These are phyloP conservation scores for Russula olivacea DNA, from an alignment of 768 basidiomycete genomes.

Conservation along the genomic window DNA sequence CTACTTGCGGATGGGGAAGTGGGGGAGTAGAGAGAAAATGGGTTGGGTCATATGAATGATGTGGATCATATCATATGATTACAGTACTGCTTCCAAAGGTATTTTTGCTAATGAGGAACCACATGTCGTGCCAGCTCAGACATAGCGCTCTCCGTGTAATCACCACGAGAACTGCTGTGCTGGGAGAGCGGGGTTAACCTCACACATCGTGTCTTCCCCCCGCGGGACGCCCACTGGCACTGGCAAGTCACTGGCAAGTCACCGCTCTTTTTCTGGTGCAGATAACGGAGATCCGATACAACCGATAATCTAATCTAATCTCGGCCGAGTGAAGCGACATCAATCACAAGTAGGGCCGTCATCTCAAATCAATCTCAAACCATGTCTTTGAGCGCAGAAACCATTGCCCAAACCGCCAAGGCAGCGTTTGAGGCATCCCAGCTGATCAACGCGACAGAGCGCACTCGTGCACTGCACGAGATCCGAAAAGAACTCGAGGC, in stretches of 20 bases:
- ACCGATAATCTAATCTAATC: constrained; percentile 5
- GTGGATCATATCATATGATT: constrained; percentile 19
- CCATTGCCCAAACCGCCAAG: constrained; percentile 75
- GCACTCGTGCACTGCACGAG: constrained; percentile 62
- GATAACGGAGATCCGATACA: neutral
- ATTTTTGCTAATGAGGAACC: no score
- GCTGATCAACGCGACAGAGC: constrained; percentile 59
- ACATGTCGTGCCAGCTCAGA: no score
- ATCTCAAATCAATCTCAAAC: no score
- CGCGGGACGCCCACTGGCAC: neutral
- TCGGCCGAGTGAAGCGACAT: neutral
- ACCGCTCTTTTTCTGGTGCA: no score
- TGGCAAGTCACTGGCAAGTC: no score
- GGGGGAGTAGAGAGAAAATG: neutral
- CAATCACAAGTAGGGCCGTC: no score
- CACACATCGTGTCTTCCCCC: no score
- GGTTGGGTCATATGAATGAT: constrained; percentile 1
- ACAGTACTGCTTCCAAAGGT: neutral
- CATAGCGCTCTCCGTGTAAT: no score
- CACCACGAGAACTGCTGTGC: no score
- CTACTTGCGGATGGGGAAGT: neutral
- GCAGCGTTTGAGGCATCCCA: constrained; percentile 84
- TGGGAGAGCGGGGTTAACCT: no score
- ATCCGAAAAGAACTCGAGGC: constrained; percentile 63
- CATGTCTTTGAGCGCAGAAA: constrained; percentile 34